Evolutionary conservation across 805 yeast species (phyloP), one percentile per base, ranked within the genome.

Genomic region (Kockiozyma suomiensis): DNA sequence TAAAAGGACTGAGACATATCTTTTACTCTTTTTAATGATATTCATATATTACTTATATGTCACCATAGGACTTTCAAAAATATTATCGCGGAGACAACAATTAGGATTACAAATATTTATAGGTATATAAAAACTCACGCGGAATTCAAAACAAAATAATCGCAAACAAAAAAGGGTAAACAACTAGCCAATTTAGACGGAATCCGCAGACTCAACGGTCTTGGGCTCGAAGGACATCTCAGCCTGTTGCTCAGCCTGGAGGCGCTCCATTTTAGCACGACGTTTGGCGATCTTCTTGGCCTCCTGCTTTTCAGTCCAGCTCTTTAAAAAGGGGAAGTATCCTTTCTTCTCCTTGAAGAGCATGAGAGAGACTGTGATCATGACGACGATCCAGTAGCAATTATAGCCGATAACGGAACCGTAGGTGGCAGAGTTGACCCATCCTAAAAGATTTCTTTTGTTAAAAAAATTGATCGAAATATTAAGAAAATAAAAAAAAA

Each of bases 371-470:
- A 93, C 71, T 38, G 80, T 75, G 23, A 77, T 62, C 63, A 87
- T 86, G 56, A 90, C 73, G 42, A 76, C 74, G 56, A 92, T 69
- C 99, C 99, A 93, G 80, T 93, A 93, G 64, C 87, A 66, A 77
- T 90, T 91, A 80, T 93, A 93, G 50, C 92, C 83, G 55, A 93
- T 77, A 61, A 93, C 92, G 4, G 97, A 90, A 58, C 97, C 97
- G 73, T 89, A 82, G 66, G 96, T 90, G 61, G 97, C 98, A 55
- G 96, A 83, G 77, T 93, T 93, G 78, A 91, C 97, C 99, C 99
- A 93, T 26, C 51, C 47, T 42, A 17, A 2, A 42, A 12, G n/a
- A n/a, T n/a, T n/a, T n/a, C n/a, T n/a, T n/a, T n/a, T n/a, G n/a
- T n/a, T n/a, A n/a, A n/a, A n/a, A n/a, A n/a, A n/a, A n/a, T n/a